Evolutionary conservation across 257 asterid genomes (phyloP), one percentile per base, ranked within the genome.

Genomic region (Solanum medicagineum): DNA sequence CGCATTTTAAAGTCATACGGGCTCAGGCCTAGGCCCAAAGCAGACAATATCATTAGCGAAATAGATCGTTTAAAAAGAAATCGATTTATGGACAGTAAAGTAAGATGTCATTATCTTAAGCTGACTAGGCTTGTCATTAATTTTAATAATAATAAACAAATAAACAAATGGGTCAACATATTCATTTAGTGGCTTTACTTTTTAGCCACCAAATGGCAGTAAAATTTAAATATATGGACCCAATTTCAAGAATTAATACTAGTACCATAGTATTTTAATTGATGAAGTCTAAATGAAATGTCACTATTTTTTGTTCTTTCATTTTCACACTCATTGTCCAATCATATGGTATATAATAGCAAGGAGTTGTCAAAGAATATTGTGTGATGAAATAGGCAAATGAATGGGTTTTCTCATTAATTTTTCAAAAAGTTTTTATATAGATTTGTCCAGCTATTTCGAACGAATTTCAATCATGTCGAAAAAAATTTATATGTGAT

Each of bases 81-180:
- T 71, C 0, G 4, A 20, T 22, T 26, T 47, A 49, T 60, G 22
- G 62, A 75, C 82, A 75, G n/a, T 49, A 57, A 32, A 57, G 57
- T 32, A 20, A 81, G 36, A 40, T 47, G 84, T 81, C 84, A 36
- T 69, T 81, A 57, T 81, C 54, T 14, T 2, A 49, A 22, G 62
- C 19, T n/a, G 81, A 44, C 81, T 45, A 73, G 12, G 81, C 45
- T 73, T 73, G 57, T 73, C 56, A 73, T 45, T 73, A 15, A 36
- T 36, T 36, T 36, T 29, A 29, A 29, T 29, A 36, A 36, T 36
- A 36, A 73, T 73, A 73, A 73, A n/a, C 45, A 73, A 73, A n/a
- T 73, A 54, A 75, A 69, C 45, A 57, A 36, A 89, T 81, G 93
- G 92, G 93, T 87, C 92, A 87, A 88, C 82, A 80, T 89, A 89